Base-by-base conservation (phyloP, 805 yeast genomes). In the Myxozyma lipomycoides region DNA sequence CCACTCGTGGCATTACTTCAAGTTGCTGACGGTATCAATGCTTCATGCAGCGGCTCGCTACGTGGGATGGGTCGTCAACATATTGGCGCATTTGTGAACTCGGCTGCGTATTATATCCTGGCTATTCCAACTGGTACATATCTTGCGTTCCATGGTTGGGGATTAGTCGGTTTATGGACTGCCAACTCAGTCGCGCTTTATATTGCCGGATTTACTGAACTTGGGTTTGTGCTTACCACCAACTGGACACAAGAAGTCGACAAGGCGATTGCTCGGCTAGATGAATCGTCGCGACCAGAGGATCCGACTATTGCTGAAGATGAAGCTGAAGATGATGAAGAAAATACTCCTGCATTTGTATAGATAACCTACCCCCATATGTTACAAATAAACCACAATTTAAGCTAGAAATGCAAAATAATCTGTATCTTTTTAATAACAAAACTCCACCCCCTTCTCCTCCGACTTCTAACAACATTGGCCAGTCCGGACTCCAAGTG, bases 21-120 rank as follows among this genome's bases (percentile, higher is more conserved):
- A 58, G 66, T 86, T 1, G 76, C 78, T 50, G 95, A 86, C 65
- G 82, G 87, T 2, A 63, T 84, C 17, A 83, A 86, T 15, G 78
- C 83, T 40, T 81, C 84, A 17, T 81, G 87, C 2, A 81, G 84
- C 38, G 93, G 90, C 1, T 75, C 83, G 32, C 68, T 86, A 51
- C 70, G 95, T 52, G 89, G 90, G 1, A 83, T 83, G 64, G 95
- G 91, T 0, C 70, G 81, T 41, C 95, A 86, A 64, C 76, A 74
- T 43, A 73, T 84, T 41, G 95, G 95, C 2, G 87, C 91, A 0
- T 58, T 77, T 10, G 70, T 86, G 45, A 86, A 85, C 61, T 71
- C 86, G 41, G 62, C 83, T n/a, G 77, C 83, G 0, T 86, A 86
- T 67, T 86, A 86, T 65, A 73, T 76, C 2, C 68, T 84, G 55